Evolutionary conservation across 192 early-diverging fungal genomes (phyloP).

Genomic region (Cetraspora pellucida): DNA sequence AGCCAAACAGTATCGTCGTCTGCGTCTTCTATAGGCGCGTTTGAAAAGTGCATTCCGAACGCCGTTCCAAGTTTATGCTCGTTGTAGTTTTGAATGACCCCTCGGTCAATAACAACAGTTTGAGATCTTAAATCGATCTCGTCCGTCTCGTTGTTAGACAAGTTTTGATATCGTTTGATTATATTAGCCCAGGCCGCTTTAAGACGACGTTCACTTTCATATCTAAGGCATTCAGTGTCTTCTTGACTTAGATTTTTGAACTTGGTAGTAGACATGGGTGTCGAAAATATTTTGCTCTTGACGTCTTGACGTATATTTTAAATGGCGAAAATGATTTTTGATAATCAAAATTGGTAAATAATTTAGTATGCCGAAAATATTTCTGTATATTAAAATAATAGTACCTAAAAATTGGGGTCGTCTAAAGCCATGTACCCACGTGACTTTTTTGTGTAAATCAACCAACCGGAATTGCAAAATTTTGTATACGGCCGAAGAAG

Average conservation of each 20-base stretch:
- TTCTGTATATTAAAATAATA: too few relatives aligned
- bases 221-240: background rate
- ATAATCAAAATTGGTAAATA: too few relatives aligned
- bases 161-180: conserved; percentile 17
- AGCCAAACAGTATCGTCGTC: conserved; percentile 1
- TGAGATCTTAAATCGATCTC: background rate
- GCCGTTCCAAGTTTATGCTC: background rate
- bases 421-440: too few relatives aligned
- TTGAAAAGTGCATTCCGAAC: background rate
- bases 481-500: too few relatives aligned
- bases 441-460: too few relatives aligned
- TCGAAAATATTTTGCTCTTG: too few relatives aligned
- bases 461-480: too few relatives aligned
- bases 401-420: too few relatives aligned
- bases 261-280: too few relatives aligned
- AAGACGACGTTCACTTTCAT: background rate
- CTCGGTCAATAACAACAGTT: background rate
- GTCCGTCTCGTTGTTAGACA: background rate
- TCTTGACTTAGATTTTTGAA: background rate
- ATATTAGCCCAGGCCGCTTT: conserved; percentile 14
- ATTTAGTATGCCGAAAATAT: too few relatives aligned
- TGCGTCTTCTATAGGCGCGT: background rate
- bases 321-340: too few relatives aligned
- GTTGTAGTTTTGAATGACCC: background rate
- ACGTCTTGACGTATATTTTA: too few relatives aligned